Evolutionary conservation across 169 alveolate genomes (phyloP), one percentile per base, ranked within the genome.

Genomic region (Plasmodium gaboni): DNA sequence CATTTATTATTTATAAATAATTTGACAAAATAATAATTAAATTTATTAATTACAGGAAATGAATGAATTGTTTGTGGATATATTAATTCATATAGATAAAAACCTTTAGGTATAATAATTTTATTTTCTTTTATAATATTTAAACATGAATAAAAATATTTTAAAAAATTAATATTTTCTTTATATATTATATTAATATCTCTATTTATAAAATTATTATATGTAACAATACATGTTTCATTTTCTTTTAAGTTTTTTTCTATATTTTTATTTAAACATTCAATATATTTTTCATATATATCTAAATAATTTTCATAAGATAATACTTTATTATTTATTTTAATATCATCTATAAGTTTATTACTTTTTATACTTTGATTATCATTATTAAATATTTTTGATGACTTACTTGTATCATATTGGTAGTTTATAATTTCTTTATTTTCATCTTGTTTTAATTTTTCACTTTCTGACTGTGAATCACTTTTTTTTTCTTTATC

Each of bases 1-100:
- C 91, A 83, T 53, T 67, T 68, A 83, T 83, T 83, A 83, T 83
- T 83, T 83, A 83, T 83, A 15, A 13, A 83, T 2, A 83, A 59
- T 32, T 83, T 83, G 32, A 83, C 91, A 19, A 83, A 67, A 50
- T 83, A 83, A 61, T 83, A 68, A 63, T 60, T 83, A 24, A 83
- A 32, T 67, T 50, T 67, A 48, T 83, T 83, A 68, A 72, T 46
- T n/a, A 83, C 24, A 32, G 91, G 91, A 63, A 83, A 83, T 24
- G 72, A 26, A 17, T 71, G 44, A 17, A 26, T 46, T 26, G 91
- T 83, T 68, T 83, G 91, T 53, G 91, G 91, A 12, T 83, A 71
- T n/a, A 83, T 83, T 28, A 68, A 17, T 48, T 83, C 91, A 15
- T 83, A 83, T 48, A 83, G 46, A 57, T 83, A 83, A 83, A 48